These are phyloP conservation scores for Tilletia indica DNA, from an alignment of 1,284 basidiomycete species.

Conservation along the genomic window DNA sequence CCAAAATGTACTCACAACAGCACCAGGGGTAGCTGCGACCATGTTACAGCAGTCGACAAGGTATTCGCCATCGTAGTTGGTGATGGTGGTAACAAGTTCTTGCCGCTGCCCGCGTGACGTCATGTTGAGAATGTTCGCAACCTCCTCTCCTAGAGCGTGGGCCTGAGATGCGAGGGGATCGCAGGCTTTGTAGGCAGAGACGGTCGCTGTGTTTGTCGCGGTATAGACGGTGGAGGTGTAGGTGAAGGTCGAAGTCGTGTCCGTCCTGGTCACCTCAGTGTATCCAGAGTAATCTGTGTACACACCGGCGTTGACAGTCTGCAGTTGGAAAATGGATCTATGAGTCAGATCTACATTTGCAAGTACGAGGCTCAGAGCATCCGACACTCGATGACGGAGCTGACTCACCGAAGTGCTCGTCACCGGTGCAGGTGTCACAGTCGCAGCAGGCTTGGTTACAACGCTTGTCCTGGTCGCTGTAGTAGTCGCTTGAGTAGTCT, in stretches of 20 bases:
- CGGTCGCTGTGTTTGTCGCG: background rate
- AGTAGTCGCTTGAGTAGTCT: background rate
- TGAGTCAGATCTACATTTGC: background rate
- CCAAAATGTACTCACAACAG: background rate
- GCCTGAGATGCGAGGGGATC: background rate
- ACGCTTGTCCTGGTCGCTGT: background rate
- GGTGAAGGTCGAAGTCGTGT: background rate
- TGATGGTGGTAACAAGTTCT: background rate
- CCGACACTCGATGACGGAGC: background rate
- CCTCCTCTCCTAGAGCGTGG: background rate
- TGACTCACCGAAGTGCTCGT: slow-evolving; percentile 9
- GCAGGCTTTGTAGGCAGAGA: background rate
- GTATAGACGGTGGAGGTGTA: background rate
- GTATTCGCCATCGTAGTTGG: background rate
- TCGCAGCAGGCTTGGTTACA: background rate
- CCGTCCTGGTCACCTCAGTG: background rate
- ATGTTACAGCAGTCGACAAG: background rate
- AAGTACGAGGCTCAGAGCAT: background rate
- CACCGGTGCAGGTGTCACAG: slow-evolving; percentile 1
- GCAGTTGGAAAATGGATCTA: no score
- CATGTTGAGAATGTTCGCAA: background rate
- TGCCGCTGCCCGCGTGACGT: background rate
- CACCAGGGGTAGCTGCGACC: background rate
- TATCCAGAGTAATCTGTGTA: background rate
- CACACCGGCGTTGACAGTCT: background rate